Conservation (phyloP, 768 basidiomycete genomes). For the Pleurotus pulmonarius region DNA sequence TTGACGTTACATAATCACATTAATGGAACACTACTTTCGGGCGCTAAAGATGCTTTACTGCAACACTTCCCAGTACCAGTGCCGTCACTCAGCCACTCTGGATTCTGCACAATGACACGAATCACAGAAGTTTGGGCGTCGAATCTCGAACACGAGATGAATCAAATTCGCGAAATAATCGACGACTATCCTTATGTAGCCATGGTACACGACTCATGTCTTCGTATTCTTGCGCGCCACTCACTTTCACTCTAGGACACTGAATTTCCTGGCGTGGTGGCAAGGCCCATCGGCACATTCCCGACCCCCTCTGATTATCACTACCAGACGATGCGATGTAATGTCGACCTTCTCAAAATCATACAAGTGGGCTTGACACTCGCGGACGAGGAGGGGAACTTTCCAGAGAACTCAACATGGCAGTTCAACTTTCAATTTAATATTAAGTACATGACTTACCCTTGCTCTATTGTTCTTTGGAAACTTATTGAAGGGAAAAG, state of each 20-base stretch:
- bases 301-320: constrained; percentile 98
- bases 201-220: constrained; percentile 52
- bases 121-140: constrained; percentile 96
- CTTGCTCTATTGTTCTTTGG: constrained; percentile 5
- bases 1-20: no score
- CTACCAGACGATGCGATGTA: constrained; percentile 99
- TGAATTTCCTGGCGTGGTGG: constrained; percentile 98
- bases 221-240: constrained; percentile 7
- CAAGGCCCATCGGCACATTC: constrained; percentile 93
- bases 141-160: constrained; percentile 92
- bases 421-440: constrained; percentile 99
- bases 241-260: constrained; percentile 69
- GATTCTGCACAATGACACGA: constrained; percentile 50
- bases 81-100: no score
- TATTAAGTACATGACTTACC: constrained; percentile 58
- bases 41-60: no score
- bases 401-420: constrained; percentile 93
- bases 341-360: constrained; percentile 96
- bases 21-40: no score
- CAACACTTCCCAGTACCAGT: no score
- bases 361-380: constrained; percentile 97
- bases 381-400: constrained; percentile 90
- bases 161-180: constrained; percentile 78
- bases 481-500: constrained; percentile 35
- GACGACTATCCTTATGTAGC: constrained; percentile 93